A percentile compares a stretch with the other conserved stretches of the same genome.
Conservation (phyloP, 1,139 yeast genomes). For the Debaryomyces subglobosus region DNA sequence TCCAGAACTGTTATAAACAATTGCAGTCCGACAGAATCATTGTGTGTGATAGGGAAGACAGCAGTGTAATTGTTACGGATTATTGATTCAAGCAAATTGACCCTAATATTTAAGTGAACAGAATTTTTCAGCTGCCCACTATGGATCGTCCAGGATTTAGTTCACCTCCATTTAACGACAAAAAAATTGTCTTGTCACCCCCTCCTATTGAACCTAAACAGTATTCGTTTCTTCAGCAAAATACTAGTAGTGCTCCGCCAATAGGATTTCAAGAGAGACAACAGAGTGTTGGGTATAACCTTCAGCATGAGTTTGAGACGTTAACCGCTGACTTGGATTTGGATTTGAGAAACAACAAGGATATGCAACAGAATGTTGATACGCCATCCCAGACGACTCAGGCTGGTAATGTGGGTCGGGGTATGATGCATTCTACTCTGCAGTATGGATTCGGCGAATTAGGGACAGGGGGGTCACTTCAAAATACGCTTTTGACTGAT, state of each 20-base stretch:
- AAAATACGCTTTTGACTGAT: slow-evolving; percentile 24
- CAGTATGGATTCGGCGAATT: slow-evolving; percentile 22
- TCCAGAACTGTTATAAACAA: background rate
- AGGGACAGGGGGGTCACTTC: slow-evolving; percentile 5
- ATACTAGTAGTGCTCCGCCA: slow-evolving; percentile 2
- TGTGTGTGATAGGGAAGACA: background rate
- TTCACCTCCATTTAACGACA: slow-evolving; percentile 19
- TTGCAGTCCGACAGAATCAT: slow-evolving; percentile 3
- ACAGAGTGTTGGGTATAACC: slow-evolving; percentile 48
- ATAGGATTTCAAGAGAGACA: slow-evolving; percentile 32
- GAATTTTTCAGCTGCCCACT: slow-evolving; percentile 1
- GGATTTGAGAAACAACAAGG: slow-evolving; percentile 36
- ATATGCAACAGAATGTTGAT: slow-evolving; percentile 10
- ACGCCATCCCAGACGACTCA: slow-evolving; percentile 9
- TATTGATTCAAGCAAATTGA: background rate
- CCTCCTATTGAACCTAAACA: slow-evolving; percentile 35
- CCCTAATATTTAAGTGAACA: background rate
- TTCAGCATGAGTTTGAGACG: slow-evolving; percentile 51
- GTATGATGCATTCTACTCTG: slow-evolving; percentile 27
- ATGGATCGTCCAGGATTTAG: slow-evolving; percentile 9
- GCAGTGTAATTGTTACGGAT: background rate
- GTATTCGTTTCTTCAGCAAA: slow-evolving; percentile 6
- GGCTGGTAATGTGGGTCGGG: slow-evolving; percentile 15
- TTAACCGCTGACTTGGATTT: slow-evolving; percentile 51
- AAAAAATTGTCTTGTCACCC: slow-evolving; percentile 47